These are phyloP conservation scores for Globisporangium takayamanum DNA, from an alignment of 352 stramenopile species.

Conservation along the genomic window DNA sequence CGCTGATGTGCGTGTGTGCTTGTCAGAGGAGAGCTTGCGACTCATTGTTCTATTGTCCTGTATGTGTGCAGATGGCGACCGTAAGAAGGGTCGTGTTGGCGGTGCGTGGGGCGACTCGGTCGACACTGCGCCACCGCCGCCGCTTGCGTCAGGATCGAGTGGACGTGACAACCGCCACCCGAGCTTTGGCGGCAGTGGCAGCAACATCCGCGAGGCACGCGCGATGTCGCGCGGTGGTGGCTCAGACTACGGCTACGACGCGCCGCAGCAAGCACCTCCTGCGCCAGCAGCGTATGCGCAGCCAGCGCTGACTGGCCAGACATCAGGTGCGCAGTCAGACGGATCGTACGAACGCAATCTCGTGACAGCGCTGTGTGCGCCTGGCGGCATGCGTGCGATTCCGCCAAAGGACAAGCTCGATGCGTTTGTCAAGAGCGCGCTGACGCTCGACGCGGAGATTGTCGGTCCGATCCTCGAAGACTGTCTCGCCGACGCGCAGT, in stretches of 20 bases:
- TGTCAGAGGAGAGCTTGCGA: neutral
- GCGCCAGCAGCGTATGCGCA: constrained; percentile 20
- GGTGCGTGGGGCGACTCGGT: constrained; percentile 52
- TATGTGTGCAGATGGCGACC: constrained; percentile 47
- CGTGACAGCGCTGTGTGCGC: constrained; percentile 88
- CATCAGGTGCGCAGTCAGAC: constrained; percentile 70
- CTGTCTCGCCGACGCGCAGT: constrained; percentile 87
- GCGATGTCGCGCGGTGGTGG: constrained; percentile 29
- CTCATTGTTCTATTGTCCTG: neutral
- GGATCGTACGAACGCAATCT: constrained; percentile 92
- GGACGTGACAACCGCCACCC: constrained; percentile 17
- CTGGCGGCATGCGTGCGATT: constrained; percentile 92
- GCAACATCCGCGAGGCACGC: constrained; percentile 25
- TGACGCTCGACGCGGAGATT: constrained; percentile 90
- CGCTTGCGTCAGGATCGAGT: constrained; percentile 20
- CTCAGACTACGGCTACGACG: constrained; percentile 55
- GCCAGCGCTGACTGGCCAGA: constrained; percentile 44
- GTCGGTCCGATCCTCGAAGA: constrained; percentile 93
- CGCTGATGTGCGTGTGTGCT: neutral
- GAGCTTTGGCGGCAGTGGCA: constrained; percentile 22
- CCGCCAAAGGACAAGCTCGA: constrained; percentile 93
- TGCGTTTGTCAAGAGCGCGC: constrained; percentile 85
- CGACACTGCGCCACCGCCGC: constrained; percentile 10
- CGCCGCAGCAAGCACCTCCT: constrained; percentile 14
- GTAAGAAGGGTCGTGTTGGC: constrained; percentile 79